phyloP scores from a whole-genome alignment of 805 yeast species.

The Pichia gijzeniarum region DNA sequence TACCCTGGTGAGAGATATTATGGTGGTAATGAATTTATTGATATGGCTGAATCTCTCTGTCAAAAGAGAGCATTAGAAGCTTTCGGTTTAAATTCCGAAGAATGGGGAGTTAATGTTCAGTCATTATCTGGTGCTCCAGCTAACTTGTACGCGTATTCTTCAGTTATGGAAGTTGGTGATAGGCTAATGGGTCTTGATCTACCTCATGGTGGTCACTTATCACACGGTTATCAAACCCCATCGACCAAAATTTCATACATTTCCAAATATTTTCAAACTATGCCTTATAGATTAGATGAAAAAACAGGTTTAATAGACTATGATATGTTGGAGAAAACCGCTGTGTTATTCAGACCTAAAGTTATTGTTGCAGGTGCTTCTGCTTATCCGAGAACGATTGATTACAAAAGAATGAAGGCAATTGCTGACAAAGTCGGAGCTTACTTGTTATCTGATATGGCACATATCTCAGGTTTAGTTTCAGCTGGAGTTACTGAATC shows the following conservation, averaged over 20 bases:
- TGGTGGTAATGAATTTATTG: constrained; percentile 96
- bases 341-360: constrained; percentile 87
- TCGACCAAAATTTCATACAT: constrained; percentile 84
- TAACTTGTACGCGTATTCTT: constrained; percentile 85
- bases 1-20: constrained; percentile 97
- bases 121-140: constrained; percentile 96
- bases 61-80: constrained; percentile 88
- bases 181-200: constrained; percentile 95
- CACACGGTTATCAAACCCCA: constrained; percentile 94
- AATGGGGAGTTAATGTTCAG: constrained; percentile 98
- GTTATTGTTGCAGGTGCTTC: constrained; percentile 95
- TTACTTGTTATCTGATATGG: constrained; percentile 90
- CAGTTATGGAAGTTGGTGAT: constrained; percentile 82
- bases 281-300: constrained; percentile 91
- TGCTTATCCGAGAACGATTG: constrained; percentile 87
- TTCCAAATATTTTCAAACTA: constrained; percentile 92
- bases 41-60: constrained; percentile 82
- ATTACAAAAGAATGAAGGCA: constrained; percentile 82
- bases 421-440: constrained; percentile 94
- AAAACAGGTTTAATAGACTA: constrained; percentile 89
- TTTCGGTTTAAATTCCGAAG: constrained; percentile 62
- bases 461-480: constrained; percentile 92
- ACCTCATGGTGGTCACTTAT: constrained; percentile 97
- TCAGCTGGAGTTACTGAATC: constrained; percentile 93
- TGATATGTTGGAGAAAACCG: constrained; percentile 76